Evolutionary conservation across 805 yeast species (phyloP).

Genomic region (Schwanniomyces sp.): DNA sequence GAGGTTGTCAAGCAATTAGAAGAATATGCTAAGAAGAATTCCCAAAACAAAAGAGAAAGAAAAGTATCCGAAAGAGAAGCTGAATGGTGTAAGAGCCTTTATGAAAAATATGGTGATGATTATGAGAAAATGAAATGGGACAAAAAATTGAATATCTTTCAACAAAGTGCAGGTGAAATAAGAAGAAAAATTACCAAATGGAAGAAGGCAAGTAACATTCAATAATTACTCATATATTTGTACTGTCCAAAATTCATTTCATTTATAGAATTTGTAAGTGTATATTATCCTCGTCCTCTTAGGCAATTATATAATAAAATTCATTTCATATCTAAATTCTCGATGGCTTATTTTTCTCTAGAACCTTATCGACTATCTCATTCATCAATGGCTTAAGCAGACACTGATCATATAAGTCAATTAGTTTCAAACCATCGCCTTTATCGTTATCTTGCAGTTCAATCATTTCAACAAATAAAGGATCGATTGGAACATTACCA

Average conservation of each 20-base stretch:
- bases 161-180: constrained; percentile 83
- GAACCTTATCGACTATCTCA: constrained; percentile 33
- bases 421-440: constrained; percentile 18
- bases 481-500: constrained; percentile 93
- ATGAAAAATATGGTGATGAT: constrained; percentile 83
- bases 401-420: constrained; percentile 34
- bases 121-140: constrained; percentile 93
- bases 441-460: constrained; percentile 55
- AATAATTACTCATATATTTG: constrained; percentile 5
- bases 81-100: constrained; percentile 65
- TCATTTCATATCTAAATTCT: constrained; percentile 11
- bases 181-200: constrained; percentile 70
- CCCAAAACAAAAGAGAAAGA: constrained; percentile 53
- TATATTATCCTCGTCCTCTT: not conserved
- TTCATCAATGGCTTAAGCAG: constrained; percentile 38
- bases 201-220: constrained; percentile 49
- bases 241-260: not conserved
- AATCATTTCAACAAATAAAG: constrained; percentile 83
- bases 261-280: not conserved
- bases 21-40: constrained; percentile 40
- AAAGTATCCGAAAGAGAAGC: constrained; percentile 69
- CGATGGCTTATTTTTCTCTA: constrained; percentile 28
- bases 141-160: constrained; percentile 75
- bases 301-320: not conserved
- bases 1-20: constrained; percentile 69